These are phyloP conservation scores for Aspergillus neoniger DNA, from an alignment of 2,329 filamentous ascomycete genomes.

Conservation along the genomic window DNA sequence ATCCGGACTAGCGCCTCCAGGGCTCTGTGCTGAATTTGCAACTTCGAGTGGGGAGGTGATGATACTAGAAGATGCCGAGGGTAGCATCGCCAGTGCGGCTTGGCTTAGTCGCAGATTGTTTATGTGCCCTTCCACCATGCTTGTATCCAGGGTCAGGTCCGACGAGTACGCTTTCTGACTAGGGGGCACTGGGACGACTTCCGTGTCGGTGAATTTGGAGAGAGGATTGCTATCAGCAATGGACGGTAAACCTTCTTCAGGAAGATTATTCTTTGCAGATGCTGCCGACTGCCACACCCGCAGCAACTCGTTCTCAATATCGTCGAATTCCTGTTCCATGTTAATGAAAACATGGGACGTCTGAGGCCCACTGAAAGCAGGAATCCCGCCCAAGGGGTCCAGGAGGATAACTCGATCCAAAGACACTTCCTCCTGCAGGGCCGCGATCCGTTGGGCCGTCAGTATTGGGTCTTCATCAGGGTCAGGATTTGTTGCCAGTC, in stretches of 20 bases:
- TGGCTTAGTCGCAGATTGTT: conserved; percentile 75
- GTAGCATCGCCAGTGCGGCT: conserved; percentile 71
- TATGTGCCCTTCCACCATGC: conserved; percentile 53
- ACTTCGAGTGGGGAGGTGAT: conserved; percentile 86
- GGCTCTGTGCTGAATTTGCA: conserved; percentile 57
- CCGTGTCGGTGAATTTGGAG: conserved; percentile 44
- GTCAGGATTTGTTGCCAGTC: conserved; percentile 55
- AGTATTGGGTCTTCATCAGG: conserved; percentile 48
- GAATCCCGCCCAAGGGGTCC: conserved; percentile 83
- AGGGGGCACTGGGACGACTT: conserved; percentile 27
- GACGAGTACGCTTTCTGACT: conserved; percentile 15
- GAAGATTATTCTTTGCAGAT: conserved; percentile 4
- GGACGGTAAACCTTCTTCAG: conserved; percentile 18
- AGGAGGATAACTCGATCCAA: conserved; percentile 87
- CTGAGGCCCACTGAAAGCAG: conserved; percentile 62
- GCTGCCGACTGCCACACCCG: conserved; percentile 26
- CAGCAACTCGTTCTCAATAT: conserved; percentile 65
- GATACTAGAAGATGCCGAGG: conserved; percentile 80
- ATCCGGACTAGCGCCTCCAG: conserved; percentile 31
- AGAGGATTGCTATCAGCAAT: conserved; percentile 45
- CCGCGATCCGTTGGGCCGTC: conserved; percentile 42
- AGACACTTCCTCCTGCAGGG: conserved; percentile 56
- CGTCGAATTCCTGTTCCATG: conserved; percentile 81
- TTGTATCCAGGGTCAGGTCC: conserved; percentile 15
- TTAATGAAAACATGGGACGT: conserved; percentile 84